Percentiles rank a stretch among this genome's conserved stretches.
These are phyloP conservation scores for Kwoniella shandongensis DNA, from an alignment of 768 basidiomycete species.

Conservation along the genomic window DNA sequence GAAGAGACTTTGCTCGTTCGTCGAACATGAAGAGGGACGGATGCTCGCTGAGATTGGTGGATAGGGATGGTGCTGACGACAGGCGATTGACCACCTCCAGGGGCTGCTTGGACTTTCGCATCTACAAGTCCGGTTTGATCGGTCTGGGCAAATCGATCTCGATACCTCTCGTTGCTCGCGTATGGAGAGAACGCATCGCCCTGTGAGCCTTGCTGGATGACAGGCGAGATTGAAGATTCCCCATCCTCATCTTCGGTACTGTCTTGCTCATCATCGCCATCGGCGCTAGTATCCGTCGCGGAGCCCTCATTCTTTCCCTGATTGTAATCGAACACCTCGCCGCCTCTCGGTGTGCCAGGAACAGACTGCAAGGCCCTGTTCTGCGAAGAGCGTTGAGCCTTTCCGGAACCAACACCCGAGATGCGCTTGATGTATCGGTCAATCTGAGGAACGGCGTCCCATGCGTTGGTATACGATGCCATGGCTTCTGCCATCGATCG, in stretches of 20 bases:
- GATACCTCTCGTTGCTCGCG: slow-evolving; percentile 23
- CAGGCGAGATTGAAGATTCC: slow-evolving; percentile 53
- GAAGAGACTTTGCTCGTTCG: not conserved
- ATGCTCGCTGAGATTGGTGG: slow-evolving; percentile 10
- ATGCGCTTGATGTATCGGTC: slow-evolving; percentile 64
- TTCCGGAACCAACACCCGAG: slow-evolving; percentile 32
- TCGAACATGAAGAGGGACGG: not conserved
- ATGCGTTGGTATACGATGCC: slow-evolving; percentile 69
- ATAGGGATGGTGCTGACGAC: slow-evolving; percentile 23
- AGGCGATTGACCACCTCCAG: slow-evolving; percentile 20
- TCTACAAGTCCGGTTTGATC: slow-evolving; percentile 23
- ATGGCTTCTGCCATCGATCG: slow-evolving; percentile 57
- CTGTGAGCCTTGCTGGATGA: slow-evolving; percentile 57
- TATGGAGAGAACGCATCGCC: slow-evolving; percentile 5
- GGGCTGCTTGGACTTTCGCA: slow-evolving; percentile 28
- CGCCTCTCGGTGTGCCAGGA: slow-evolving; percentile 25
- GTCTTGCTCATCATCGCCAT: slow-evolving; percentile 56
- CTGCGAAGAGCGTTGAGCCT: slow-evolving; percentile 2
- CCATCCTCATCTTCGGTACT: slow-evolving; percentile 41
- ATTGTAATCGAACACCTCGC: slow-evolving; percentile 11
- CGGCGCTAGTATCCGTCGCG: slow-evolving; percentile 43
- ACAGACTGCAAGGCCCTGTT: slow-evolving; percentile 23
- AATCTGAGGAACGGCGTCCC: slow-evolving; percentile 80
- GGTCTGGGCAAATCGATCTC: slow-evolving; percentile 38
- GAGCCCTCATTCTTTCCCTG: slow-evolving; percentile 1